These are phyloP conservation scores for Sapria himalayana DNA, from an alignment of 345 rosid genomes.

Conservation along the genomic window DNA sequence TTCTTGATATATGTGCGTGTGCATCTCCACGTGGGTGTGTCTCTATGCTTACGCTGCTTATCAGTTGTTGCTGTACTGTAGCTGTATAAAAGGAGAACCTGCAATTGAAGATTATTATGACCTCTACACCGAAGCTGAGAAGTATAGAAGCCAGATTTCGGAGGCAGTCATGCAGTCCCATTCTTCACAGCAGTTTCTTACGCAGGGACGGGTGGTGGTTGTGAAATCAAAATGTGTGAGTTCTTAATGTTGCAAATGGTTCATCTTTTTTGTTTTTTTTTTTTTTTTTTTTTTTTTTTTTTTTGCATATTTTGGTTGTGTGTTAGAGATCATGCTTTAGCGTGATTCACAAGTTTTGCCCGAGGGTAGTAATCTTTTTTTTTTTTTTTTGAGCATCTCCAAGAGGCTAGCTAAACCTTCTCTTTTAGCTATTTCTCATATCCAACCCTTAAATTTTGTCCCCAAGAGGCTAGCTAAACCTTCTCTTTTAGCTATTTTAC, in stretches of 20 bases:
- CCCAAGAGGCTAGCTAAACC: too few relatives aligned
- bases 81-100: conserved; percentile 88
- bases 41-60: neutral
- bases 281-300: neutral
- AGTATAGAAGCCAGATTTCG: conserved; percentile 22
- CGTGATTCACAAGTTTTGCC: too few relatives aligned
- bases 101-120: conserved; percentile 80
- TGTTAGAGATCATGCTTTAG: too few relatives aligned
- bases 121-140: conserved; percentile 38
- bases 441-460: too few relatives aligned
- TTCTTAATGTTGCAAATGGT: conserved; percentile 1
- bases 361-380: too few relatives aligned
- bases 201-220: conserved; percentile 61
- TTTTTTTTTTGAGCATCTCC: too few relatives aligned
- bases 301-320: neutral
- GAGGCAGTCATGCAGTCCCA: conserved; percentile 51
- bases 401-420: too few relatives aligned
- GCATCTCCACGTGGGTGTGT: too few relatives aligned
- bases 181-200: conserved; percentile 22
- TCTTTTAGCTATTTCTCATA: too few relatives aligned
- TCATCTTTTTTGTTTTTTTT: neutral
- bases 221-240: conserved; percentile 69
- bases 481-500: too few relatives aligned
- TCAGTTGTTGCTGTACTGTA: conserved; percentile 15
- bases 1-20: too few relatives aligned